Percentiles rank a stretch among this genome's conserved stretches.
Conservation (phyloP, 768 basidiomycete genomes). For the Mycena polygramma region DNA sequence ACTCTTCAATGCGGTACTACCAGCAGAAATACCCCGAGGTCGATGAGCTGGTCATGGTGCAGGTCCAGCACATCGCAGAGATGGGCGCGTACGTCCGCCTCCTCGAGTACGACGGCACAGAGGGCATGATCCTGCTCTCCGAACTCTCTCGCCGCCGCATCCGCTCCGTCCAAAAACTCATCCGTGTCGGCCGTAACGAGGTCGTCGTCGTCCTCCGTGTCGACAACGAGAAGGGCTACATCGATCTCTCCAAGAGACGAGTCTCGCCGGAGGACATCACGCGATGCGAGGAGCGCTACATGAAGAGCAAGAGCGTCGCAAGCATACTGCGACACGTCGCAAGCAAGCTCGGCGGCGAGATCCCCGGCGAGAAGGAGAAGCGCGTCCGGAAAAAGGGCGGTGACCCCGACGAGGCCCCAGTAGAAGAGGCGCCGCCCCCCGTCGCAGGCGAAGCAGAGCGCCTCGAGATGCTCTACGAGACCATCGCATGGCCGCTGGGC, state of each 20-base stretch:
- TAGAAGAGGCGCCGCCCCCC: conserved; percentile 48
- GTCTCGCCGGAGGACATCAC: conserved; percentile 98
- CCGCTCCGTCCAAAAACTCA: conserved; percentile 96
- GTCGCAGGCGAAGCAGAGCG: conserved; percentile 79
- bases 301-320: conserved; percentile 97
- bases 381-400: conserved; percentile 63
- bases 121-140: conserved; percentile 99
- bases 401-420: conserved; percentile 52
- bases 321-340: conserved; percentile 94
- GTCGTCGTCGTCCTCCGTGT: conserved; percentile 98
- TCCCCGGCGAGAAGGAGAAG: conserved; percentile 60
- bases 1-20: conserved; percentile 86
- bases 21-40: conserved; percentile 90
- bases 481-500: conserved; percentile 93
- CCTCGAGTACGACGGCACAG: conserved; percentile 98
- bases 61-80: conserved; percentile 65
- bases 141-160: conserved; percentile 97
- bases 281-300: conserved; percentile 99
- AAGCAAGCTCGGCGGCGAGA: conserved; percentile 67
- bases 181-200: conserved; percentile 97
- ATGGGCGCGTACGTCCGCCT: conserved; percentile 91
- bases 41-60: conserved; percentile 86
- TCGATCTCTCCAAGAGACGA: conserved; percentile 97
- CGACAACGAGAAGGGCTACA: conserved; percentile 99
- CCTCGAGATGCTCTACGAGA: conserved; percentile 89